phyloP scores from a whole-genome alignment of 176 grass and related monocot species.

The Typha latifolia region DNA sequence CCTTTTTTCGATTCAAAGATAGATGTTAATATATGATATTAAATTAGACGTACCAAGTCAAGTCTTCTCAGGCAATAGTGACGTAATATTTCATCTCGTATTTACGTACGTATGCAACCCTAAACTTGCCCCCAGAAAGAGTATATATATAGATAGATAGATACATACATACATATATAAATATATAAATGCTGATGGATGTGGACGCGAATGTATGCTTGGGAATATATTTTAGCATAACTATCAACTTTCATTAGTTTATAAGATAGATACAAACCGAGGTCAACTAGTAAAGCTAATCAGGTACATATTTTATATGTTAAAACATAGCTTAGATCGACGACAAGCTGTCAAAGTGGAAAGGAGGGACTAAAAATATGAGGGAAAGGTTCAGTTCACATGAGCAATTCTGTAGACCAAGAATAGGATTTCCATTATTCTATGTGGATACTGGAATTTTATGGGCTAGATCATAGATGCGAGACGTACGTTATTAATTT shows the following conservation, averaged over 20 bases:
- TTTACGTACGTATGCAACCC: neutral
- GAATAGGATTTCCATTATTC: neutral
- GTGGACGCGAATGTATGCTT: constrained; percentile 4
- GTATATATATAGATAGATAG: neutral
- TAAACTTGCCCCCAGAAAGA: neutral
- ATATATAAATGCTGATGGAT: neutral
- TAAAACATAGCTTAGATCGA: constrained; percentile 8
- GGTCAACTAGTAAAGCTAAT: constrained; percentile 44
- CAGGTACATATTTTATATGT: constrained; percentile 11
- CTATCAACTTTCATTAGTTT: constrained; percentile 8
- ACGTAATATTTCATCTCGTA: neutral
- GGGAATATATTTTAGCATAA: neutral
- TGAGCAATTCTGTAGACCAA: constrained; percentile 11
- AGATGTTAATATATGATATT: no score
- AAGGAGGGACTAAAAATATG: constrained; percentile 19
- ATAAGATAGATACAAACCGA: constrained; percentile 29
- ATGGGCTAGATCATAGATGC: neutral
- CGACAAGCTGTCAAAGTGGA: constrained; percentile 23
- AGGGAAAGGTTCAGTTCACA: constrained; percentile 18
- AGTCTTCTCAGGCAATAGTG: neutral
- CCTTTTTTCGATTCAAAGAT: no score
- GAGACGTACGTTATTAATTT: neutral
- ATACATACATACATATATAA: neutral
- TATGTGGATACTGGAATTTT: neutral
- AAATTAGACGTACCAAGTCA: neutral